Conservation (phyloP, 164 flowering plant species). For the Umbilicus rupestris region DNA sequence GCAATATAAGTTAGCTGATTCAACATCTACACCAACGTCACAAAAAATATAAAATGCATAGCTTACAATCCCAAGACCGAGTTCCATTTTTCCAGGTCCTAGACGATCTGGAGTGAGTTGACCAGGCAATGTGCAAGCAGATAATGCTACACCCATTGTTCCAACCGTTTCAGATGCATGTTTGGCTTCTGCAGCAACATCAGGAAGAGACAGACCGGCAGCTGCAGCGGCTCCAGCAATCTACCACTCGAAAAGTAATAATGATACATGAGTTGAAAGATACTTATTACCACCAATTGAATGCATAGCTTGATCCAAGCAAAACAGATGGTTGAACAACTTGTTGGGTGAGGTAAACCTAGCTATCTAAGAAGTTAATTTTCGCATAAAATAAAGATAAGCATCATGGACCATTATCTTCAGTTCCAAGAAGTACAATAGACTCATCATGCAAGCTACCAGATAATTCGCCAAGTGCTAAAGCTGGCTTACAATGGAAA, state of each 20-base stretch:
- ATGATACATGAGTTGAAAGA: not conserved
- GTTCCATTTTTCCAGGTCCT: slow-evolving; percentile 93
- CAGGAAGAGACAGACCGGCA: slow-evolving; percentile 74
- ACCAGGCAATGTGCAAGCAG: slow-evolving; percentile 88
- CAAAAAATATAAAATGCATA: not conserved
- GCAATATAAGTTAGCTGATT: not conserved
- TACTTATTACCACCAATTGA: not conserved
- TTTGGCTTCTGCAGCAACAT: slow-evolving; percentile 83
- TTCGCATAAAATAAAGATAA: not conserved
- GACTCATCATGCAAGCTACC: not conserved
- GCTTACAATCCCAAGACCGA: slow-evolving; percentile 96
- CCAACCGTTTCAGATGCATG: slow-evolving; percentile 84
- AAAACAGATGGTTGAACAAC: not conserved
- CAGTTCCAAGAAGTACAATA: not conserved
- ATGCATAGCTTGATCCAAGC: not conserved
- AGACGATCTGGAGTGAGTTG: slow-evolving; percentile 74
- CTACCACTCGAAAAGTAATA: slow-evolving; percentile 18
- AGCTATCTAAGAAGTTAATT: not conserved
- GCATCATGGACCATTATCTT: not conserved
- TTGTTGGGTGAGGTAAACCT: not conserved
- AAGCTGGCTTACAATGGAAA: not conserved
- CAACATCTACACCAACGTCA: not conserved
- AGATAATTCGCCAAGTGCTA: not conserved
- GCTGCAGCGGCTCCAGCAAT: slow-evolving; percentile 95
- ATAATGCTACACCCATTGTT: slow-evolving; percentile 94